phyloP scores from a whole-genome alignment of 116 monocot species.

The Iris pallida region DNA sequence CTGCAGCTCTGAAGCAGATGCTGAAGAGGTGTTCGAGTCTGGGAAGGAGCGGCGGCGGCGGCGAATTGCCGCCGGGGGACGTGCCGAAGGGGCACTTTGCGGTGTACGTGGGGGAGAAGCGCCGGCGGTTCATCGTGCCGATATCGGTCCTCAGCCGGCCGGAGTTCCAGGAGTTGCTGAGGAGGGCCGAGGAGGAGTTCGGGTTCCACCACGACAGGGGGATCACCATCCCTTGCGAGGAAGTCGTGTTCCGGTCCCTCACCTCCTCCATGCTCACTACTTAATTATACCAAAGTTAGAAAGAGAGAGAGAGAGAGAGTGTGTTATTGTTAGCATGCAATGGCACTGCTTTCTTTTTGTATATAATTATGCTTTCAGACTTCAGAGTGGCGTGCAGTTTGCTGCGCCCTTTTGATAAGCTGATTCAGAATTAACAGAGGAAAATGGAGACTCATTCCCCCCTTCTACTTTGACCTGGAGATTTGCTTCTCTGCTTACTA shows the following conservation, averaged over 20 bases:
- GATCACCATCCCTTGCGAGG: conserved; percentile 48
- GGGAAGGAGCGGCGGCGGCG: conserved; percentile 24
- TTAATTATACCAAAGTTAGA: too few relatives aligned
- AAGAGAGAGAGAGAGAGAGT: too few relatives aligned
- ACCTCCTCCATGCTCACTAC: conserved; percentile 4
- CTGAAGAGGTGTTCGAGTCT: conserved; percentile 74
- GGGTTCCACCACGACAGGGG: conserved; percentile 37
- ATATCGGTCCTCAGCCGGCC: conserved; percentile 29
- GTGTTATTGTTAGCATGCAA: too few relatives aligned
- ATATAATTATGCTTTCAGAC: too few relatives aligned
- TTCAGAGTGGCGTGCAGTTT: too few relatives aligned
- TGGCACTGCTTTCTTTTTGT: too few relatives aligned
- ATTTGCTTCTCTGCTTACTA: too few relatives aligned
- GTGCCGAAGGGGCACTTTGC: conserved; percentile 52
- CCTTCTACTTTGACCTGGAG: too few relatives aligned
- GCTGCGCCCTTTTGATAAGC: too few relatives aligned
- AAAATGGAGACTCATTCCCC: too few relatives aligned
- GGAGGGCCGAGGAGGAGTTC: conserved; percentile 48
- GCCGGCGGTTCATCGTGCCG: conserved; percentile 31
- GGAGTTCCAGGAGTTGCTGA: conserved; percentile 35
- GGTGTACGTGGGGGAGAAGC: conserved; percentile 41
- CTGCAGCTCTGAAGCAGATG: conserved; percentile 44
- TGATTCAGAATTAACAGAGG: too few relatives aligned
- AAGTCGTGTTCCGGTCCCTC: conserved; percentile 41
- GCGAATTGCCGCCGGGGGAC: conserved; percentile 27